phyloP scores from a whole-genome alignment of 2,329 filamentous ascomycete species.

The Anisogramma anomala region DNA sequence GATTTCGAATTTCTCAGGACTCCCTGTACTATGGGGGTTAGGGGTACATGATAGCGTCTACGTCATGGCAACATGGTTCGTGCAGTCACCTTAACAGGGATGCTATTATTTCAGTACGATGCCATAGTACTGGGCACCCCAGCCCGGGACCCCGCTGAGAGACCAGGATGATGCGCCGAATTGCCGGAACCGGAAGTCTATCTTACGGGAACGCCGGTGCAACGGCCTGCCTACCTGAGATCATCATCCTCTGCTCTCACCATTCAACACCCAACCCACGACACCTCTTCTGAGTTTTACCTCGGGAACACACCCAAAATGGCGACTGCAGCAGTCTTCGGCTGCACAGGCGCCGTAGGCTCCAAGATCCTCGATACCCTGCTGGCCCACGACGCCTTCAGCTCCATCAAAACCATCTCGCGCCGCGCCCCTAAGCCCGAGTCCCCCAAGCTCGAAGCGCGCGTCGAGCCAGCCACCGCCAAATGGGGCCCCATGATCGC shows the following conservation, averaged over 20 bases:
- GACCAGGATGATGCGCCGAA: too few species aligned
- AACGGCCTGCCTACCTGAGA: too few species aligned
- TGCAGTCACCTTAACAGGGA: too few species aligned
- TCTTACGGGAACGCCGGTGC: too few species aligned
- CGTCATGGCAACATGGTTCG: not conserved
- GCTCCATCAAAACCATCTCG: constrained; percentile 49
- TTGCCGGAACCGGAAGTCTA: too few species aligned
- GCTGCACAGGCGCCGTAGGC: constrained; percentile 59
- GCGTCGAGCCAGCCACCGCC: constrained; percentile 54
- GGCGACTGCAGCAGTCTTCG: constrained; percentile 44
- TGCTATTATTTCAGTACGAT: too few species aligned
- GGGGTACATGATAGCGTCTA: not conserved
- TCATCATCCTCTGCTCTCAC: too few species aligned
- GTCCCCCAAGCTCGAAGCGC: constrained; percentile 51
- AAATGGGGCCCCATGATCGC: constrained; percentile 55
- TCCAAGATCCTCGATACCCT: constrained; percentile 61
- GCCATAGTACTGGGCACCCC: too few species aligned
- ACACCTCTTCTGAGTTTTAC: not conserved
- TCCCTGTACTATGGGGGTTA: not conserved
- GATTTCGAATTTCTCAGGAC: not conserved
- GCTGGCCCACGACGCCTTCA: constrained; percentile 39
- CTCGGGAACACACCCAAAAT: constrained; percentile 21
- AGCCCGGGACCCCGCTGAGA: too few species aligned
- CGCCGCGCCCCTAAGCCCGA: constrained; percentile 49
- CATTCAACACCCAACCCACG: not conserved